A percentile compares a stretch with the other conserved stretches of the same genome.
Conservation (phyloP, 192 early-diverging fungal species). For the Backusella tuberculispora region DNA sequence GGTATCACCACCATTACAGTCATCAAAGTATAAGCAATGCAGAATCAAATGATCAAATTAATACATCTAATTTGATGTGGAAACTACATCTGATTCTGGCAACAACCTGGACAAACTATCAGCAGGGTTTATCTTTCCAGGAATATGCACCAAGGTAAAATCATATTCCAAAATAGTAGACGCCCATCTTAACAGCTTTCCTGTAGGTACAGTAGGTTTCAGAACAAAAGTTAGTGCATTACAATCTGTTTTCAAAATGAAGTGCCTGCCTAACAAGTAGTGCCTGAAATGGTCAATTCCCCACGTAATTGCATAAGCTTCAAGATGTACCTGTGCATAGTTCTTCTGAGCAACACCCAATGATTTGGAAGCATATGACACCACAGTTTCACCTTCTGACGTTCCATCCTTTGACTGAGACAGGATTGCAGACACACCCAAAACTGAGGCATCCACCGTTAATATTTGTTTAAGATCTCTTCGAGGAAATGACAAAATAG, state of each 20-base stretch:
- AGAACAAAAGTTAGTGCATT: not conserved
- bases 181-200: not conserved
- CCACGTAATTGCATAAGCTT: conserved; percentile 32
- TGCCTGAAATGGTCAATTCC: conserved; percentile 34
- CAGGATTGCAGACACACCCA: not conserved
- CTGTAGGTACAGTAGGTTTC: conserved; percentile 5
- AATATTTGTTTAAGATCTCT: not conserved
- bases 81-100: too few relatives aligned
- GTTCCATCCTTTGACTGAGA: conserved; percentile 11
- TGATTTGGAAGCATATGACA: conserved; percentile 31
- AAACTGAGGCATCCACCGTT: not conserved
- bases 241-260: not conserved
- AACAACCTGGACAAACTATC: too few relatives aligned
- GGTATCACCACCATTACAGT: too few relatives aligned
- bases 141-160: too few relatives aligned
- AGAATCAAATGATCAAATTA: too few relatives aligned
- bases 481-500: conserved; percentile 9
- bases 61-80: too few relatives aligned
- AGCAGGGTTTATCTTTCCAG: too few relatives aligned
- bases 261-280: conserved; percentile 25
- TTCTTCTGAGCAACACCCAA: conserved; percentile 30
- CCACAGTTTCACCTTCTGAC: conserved; percentile 16
- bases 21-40: not conserved
- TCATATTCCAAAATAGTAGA: too few relatives aligned
- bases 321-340: conserved; percentile 33